phyloP scores from a whole-genome alignment of 768 basidiomycete genomes.

The Serendipita vermifera region DNA sequence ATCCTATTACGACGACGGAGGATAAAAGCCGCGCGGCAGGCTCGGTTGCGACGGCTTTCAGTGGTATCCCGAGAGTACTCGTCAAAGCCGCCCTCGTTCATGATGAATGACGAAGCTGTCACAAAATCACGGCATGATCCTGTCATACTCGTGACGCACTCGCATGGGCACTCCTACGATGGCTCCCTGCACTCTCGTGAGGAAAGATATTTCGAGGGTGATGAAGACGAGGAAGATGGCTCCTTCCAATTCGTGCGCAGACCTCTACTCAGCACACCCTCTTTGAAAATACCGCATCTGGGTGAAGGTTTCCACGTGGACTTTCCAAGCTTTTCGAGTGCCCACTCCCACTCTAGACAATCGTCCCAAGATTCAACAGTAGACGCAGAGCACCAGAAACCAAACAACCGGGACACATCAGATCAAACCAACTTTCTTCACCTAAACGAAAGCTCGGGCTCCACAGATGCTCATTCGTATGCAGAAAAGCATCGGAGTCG shows the following conservation, averaged over 20 bases:
- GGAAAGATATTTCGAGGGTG: background rate
- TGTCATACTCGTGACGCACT: background rate
- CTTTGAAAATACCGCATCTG: background rate
- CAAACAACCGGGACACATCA: background rate
- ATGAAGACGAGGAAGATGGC: background rate
- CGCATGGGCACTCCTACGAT: background rate
- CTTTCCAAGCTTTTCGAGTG: background rate
- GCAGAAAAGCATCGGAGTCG: background rate
- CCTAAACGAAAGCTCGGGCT: background rate
- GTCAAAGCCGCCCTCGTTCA: background rate
- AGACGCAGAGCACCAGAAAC: background rate
- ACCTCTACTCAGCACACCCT: background rate
- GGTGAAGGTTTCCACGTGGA: background rate
- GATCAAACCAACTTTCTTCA: conserved; percentile 2
- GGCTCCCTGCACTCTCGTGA: background rate
- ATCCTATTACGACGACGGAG: background rate
- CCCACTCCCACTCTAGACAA: background rate
- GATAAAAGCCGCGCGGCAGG: background rate
- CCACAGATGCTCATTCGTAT: background rate
- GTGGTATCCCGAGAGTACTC: too few species aligned
- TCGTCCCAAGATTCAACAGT: too few species aligned
- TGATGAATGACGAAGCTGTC: background rate
- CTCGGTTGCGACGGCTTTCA: background rate
- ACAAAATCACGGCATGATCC: background rate
- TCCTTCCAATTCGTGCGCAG: background rate